Evolutionary conservation across 305 asterid genomes (phyloP).

Genomic region (Fraxinus floribunda): DNA sequence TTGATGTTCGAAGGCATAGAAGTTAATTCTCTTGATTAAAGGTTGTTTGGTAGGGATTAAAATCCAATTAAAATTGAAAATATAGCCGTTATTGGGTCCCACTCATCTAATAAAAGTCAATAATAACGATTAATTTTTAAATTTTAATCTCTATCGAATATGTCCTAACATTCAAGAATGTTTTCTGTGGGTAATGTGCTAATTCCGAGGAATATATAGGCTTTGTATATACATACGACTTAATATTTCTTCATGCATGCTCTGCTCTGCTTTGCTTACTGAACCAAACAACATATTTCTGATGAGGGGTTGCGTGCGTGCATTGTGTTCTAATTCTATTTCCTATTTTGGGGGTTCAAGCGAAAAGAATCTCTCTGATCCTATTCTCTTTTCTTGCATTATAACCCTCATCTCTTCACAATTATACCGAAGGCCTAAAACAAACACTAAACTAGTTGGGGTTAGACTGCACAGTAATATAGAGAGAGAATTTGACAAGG

Average conservation of each 20-base stretch:
- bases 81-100: too few relatives aligned
- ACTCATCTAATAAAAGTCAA: too few relatives aligned
- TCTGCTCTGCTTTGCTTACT: constrained; percentile 34
- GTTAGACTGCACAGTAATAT: not conserved
- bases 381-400: not conserved
- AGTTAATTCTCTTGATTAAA: not conserved
- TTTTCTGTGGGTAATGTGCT: not conserved
- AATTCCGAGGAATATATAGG: not conserved
- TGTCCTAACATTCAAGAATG: not conserved
- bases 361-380: constrained; percentile 32
- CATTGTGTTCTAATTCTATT: constrained; percentile 39
- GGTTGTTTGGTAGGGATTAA: too few relatives aligned
- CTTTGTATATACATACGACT: not conserved
- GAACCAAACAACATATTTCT: constrained; percentile 31
- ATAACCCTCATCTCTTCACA: constrained; percentile 5
- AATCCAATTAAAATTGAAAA: too few relatives aligned
- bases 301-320: constrained; percentile 77
- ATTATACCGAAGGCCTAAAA: not conserved
- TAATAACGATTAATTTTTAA: too few relatives aligned
- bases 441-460: not conserved
- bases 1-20: not conserved
- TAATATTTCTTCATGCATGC: constrained; percentile 34
- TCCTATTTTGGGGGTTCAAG: constrained; percentile 32
- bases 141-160: too few relatives aligned
- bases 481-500: constrained; percentile 19